phyloP scores from a whole-genome alignment of 2,329 filamentous ascomycete species.

The Pezicula carpinea region DNA sequence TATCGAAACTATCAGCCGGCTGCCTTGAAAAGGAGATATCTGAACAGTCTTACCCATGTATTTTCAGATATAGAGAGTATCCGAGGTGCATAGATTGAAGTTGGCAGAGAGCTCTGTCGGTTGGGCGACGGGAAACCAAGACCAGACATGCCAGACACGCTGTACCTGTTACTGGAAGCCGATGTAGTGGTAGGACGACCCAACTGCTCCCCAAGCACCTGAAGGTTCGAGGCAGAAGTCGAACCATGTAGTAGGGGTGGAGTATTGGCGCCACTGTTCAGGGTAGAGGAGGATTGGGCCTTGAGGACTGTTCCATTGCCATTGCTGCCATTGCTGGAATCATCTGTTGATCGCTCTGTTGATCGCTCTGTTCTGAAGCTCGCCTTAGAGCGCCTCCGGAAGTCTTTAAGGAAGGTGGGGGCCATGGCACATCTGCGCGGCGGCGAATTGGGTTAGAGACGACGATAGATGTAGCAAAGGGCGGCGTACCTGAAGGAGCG shows the following conservation, averaged over 20 bases:
- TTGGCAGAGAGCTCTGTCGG: conserved; percentile 53
- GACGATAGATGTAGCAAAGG: not conserved
- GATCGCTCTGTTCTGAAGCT: conserved; percentile 65
- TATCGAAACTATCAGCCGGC: conserved; percentile 32
- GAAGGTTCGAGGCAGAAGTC: conserved; percentile 60
- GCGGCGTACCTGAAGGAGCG: not conserved
- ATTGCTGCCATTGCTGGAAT: conserved; percentile 52
- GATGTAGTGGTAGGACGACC: conserved; percentile 38
- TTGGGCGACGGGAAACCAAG: conserved; percentile 50
- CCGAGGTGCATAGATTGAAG: conserved; percentile 76
- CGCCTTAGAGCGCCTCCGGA: conserved; percentile 71
- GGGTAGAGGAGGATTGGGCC: conserved; percentile 57
- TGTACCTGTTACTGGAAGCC: conserved; percentile 49
- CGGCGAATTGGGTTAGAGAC: not conserved
- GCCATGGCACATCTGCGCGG: conserved; percentile 37
- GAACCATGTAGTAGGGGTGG: conserved; percentile 28
- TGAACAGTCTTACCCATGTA: conserved; percentile 64
- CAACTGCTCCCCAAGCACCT: conserved; percentile 43
- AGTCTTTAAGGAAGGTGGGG: conserved; percentile 66
- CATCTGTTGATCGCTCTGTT: conserved; percentile 37
- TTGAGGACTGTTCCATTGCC: conserved; percentile 57
- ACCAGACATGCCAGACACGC: conserved; percentile 60
- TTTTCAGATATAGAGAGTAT: conserved; percentile 76
- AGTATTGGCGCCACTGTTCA: conserved; percentile 62
- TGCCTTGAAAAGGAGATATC: not conserved